These are phyloP conservation scores for Haplosporangium sp. DNA, from an alignment of 371 early-diverging fungal species.

Conservation along the genomic window DNA sequence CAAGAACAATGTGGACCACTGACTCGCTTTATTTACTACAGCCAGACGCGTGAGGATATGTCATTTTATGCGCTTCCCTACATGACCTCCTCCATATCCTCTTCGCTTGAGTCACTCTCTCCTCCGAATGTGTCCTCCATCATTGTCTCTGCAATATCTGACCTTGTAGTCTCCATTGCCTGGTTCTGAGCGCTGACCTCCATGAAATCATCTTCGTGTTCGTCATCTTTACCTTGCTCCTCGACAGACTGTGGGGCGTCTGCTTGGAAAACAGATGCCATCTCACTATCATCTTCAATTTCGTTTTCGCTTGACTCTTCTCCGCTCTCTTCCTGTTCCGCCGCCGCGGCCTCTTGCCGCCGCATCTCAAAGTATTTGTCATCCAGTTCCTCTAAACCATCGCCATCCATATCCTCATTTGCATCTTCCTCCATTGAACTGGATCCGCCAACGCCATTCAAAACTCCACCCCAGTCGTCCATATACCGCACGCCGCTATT, in stretches of 20 bases:
- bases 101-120: constrained; percentile 18
- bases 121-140: constrained; percentile 4
- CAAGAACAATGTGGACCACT: too few relatives aligned
- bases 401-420: too few relatives aligned
- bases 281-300: constrained; percentile 10
- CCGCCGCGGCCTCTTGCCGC: constrained; percentile 14
- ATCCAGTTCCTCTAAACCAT: constrained; percentile 12
- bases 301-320: neutral
- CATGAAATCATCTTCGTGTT: constrained; percentile 30
- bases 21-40: neutral
- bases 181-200: constrained; percentile 9
- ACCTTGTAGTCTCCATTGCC: neutral
- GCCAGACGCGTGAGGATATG: neutral
- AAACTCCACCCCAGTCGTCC: constrained; percentile 35
- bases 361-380: constrained; percentile 22
- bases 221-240: constrained; percentile 5
- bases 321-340: neutral
- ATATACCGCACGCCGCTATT: constrained; percentile 20
- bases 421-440: constrained; percentile 11
- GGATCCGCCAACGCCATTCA: constrained; percentile 22
- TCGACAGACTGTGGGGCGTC: neutral
- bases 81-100: constrained; percentile 33
- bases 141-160: neutral
- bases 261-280: constrained; percentile 1
- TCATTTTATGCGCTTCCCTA: constrained; percentile 4